Base-by-base conservation (phyloP, 192 early-diverging fungal genomes). In the Diversispora epigaea region DNA sequence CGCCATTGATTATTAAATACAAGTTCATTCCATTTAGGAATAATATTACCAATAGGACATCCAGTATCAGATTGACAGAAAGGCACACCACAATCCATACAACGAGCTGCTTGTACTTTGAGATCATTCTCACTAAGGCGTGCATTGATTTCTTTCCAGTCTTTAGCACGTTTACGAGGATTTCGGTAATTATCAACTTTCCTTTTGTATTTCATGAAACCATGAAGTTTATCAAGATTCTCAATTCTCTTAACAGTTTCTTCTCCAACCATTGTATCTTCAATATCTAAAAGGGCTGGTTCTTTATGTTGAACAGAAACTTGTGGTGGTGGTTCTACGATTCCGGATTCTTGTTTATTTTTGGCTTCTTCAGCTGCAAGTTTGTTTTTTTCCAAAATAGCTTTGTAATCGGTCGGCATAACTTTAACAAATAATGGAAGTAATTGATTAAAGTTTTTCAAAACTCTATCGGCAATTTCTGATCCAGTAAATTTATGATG, bases 21-120 rank as follows among this genome's bases (percentile, higher is more conserved):
- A 17, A 99, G 85, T 61, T 99, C 96, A 82, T 99, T 99, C 95
- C 96, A 99, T 86, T 96, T 96, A 67, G 97, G 97, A 77, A 99
- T 98, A 61, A 99, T 91, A 85, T 99, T 99, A 74, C 97, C 94
- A 61, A 99, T 96, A 32, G 97, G 97, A 80, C 97, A 99, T 47
- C 97, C 97, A 71, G 90, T 91, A 78, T 97, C 95, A 17, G 92
- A 93, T 87, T 99, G 96, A 84, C 97, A 99, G 90, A 97, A 98
- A 57, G 97, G 96, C 40, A 98, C 90, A 83, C 97, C 97, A 81
- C 97, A 95, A 76, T 95, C 95, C 90, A 99, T 98, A 86, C 97
- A 99, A 52, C 97, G 90, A 7, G 97, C 93, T 21, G 96, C 94
- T 84, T 99, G 97, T 47, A 93, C 89, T 75, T 95, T 90, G 39